Base-by-base conservation (phyloP, 2,329 filamentous ascomycete genomes). In the Aspergillus persii region DNA sequence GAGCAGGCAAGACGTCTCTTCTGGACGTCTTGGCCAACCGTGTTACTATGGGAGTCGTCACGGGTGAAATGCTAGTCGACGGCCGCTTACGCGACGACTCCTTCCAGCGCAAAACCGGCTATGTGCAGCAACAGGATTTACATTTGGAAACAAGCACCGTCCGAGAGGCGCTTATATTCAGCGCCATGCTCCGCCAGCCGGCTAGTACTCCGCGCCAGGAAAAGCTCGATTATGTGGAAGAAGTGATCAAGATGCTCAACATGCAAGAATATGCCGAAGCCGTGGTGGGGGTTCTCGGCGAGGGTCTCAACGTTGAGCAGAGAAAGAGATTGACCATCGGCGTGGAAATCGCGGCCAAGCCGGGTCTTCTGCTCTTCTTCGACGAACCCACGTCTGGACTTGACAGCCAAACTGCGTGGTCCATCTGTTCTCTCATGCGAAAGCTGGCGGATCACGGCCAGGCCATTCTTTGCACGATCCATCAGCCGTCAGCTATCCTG, bases 331-430 rank as follows among this genome's bases (percentile, higher is more conserved):
- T 96, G 5, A 96, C 92, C 0, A 96, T 97, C 63, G 93, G 92
- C 74, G 92, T 97, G 12, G 94, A 97, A 72, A 84, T 97, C 29
- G 93, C 91, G 31, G 93, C 93, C 4, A 96, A 95, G 78, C 93
- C 93, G 4, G 87, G 90, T 44, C 82, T 96, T 54, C 81, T 96
- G 55, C 85, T 96, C 49, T 96, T 96, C 78, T 86, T 96, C 46
- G 93, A 97, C 68, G 93, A 97, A 74, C 93, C 93, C 6, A 96
- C 92, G 1, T 96, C 92, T 30, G 93, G 93, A 79, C 85, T 96
- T 5, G 93, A 96, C 74, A 91, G 87, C 67, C 92, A 96, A 74
- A 96, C 92, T 0, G 92, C 92, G 0, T 96, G 91, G 90, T 90
- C 91, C 61, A 96, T 96, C 69, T 84, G 91, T 54, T 88, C 90